Evolutionary conservation across 768 basidiomycete species (phyloP), one percentile per base, ranked within the genome.

Genomic region (Coprinopsis cinerea): DNA sequence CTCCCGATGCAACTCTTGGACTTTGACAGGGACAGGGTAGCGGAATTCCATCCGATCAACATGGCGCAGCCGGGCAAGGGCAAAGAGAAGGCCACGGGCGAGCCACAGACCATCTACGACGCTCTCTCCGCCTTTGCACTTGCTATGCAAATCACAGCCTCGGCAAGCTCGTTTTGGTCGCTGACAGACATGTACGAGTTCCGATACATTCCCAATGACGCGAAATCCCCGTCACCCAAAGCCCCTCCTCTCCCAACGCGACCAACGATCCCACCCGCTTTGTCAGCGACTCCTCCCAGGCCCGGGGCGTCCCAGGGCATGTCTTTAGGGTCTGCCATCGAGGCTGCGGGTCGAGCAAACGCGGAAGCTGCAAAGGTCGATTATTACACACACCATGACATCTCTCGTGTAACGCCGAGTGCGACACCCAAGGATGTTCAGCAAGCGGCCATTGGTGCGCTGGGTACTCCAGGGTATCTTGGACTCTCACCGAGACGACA

Each of bases 141-240:
- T 14, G 88, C 87, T 3, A 66, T 90, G 10, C 83, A 92, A 59
- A 83, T 86, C 25, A 85, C 81, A 0, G 74, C 82, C 0, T 71
- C 73, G 32, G 56, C 91, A 3, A 78, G 82, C 32, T 69, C 69
- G 4, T 84, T 68, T 55, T 92, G 88, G 85, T 74, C 77, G 28
- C 73, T 85, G 1, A 84, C 85, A 3, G 88, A 89, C 51, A 81
- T 86, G 45, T 88, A 80, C 77, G 77, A 81, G 23, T 79, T 78
- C 54, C 76, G 74, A 49, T 77, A 78, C 55, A 53, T 78, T 37
- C 71, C 74, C n/a, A 27, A 43, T n/a, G 42, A 43, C 27, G 30
- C 26, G 22, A 41, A 43, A 14, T 43, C 30, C 20, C 11, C 27
- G 14, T 18, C 32, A 32, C 52, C 59, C 7, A 51, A 59, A 20